Base-by-base conservation (phyloP, 352 stramenopile genomes). In the Globisporangium lucens region DNA sequence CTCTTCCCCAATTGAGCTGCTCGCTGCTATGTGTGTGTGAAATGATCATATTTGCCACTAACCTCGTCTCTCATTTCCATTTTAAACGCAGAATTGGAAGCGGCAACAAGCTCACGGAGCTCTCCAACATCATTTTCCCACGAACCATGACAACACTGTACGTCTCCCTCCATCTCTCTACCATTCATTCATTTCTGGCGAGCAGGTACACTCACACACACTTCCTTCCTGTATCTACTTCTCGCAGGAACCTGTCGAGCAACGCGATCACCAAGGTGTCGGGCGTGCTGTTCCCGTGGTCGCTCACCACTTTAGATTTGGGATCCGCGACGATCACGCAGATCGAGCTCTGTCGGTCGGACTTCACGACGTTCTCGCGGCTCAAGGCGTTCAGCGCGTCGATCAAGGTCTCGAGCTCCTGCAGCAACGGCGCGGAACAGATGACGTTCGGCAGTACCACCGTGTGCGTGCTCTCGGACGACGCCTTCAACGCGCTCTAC, bases 281-380 rank as follows among this genome's bases (percentile, higher is more conserved):
- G 15, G 85, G 83, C 27, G 78, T 90, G 17, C 69, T 71, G 15
- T 90, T 93, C 67, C 83, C 85, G 7, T 69, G 80, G 49, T 68
- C 71, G 1, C 67, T 93, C 17, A 68, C 78, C 3, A 79, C 74
- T 5, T 65, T 91, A 46, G 73, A 83, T 33, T 60, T 93, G n/a
- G 82, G 77, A 33, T 55, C 52, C 1, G 72, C 73, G 43, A 67
- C 76, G 58, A 91, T 93, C 70, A 78, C 68, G 8, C 78, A 80
- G n/a, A 85, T 93, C 36, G 85, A 91, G 62, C 80, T 93, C 52
- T 87, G 76, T 0, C 78, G 78, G 2, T 86, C 80, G 0, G 85
- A 93, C 60, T 81, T 89, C 68, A 70, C 71, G 12, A 89, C 71
- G 0, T 79, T 93, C 51, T 75, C 80, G 69, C 69, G 73, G 12